Conservation (phyloP, 768 basidiomycete species). For the Roridomyces roridus region DNA sequence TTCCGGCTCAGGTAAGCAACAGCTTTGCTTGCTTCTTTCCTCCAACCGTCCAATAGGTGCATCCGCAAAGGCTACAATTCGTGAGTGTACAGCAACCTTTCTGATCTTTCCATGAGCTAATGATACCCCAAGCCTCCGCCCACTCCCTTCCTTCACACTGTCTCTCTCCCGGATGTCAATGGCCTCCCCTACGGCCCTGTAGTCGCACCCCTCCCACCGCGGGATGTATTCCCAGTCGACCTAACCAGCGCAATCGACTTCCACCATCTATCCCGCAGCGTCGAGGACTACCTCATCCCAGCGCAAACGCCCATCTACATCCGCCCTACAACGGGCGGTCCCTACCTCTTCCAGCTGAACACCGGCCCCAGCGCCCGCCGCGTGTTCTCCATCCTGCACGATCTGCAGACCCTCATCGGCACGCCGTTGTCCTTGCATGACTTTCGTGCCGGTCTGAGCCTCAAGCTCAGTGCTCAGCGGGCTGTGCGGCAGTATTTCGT, state of each 20-base stretch:
- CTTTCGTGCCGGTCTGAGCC: not conserved
- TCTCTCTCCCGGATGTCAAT: constrained; percentile 11
- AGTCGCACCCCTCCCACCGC: not conserved
- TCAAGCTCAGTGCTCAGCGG: not conserved
- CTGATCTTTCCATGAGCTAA: not conserved
- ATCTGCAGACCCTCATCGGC: constrained; percentile 1
- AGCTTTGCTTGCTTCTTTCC: not conserved
- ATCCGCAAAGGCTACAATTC: not conserved
- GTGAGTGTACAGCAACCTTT: constrained; percentile 1
- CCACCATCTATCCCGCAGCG: not conserved
- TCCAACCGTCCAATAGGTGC: not conserved
- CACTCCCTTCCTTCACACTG: not conserved
- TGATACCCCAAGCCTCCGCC: constrained; percentile 4
- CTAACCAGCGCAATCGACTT: constrained; percentile 13
- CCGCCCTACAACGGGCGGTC: not conserved
- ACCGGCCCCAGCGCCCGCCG: not conserved
- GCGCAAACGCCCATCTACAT: constrained; percentile 3
- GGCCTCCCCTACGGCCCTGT: not conserved
- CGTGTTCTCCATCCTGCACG: constrained; percentile 6
- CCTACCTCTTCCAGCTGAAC: not conserved
- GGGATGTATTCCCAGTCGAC: constrained; percentile 9
- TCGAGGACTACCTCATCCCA: not conserved
- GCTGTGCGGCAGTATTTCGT: constrained; percentile 9
- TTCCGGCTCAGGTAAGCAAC: not conserved
- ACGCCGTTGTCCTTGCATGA: not conserved